Evolutionary conservation across 2,329 filamentous ascomycete species (phyloP), one percentile per base, ranked within the genome.

Genomic region (Penicillium corylophilum): DNA sequence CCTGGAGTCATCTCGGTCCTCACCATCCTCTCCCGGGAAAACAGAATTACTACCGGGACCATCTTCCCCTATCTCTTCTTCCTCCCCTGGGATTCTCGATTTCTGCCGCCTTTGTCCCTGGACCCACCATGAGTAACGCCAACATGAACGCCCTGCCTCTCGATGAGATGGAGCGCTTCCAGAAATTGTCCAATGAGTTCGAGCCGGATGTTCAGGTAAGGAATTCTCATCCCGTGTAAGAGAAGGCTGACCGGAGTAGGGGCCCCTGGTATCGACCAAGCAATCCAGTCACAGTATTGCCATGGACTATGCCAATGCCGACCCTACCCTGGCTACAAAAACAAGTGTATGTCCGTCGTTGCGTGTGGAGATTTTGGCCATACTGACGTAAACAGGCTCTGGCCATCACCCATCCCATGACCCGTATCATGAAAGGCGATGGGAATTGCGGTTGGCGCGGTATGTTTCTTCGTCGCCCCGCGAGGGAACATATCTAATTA

Each of bases 361-460:
- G 15, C 6, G 2, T 29, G 15, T 16, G 12, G 24, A 12, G n/a
- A 4, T 31, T 12, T 8, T 10, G 16, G 7, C 16, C n/a, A 22
- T 46, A 31, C 48, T 51, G n/a, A 51, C 28, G 16, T n/a, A 1
- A 15, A 47, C 62, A 95, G 91, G 82, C 86, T 18, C 81, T 99
- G 48, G 88, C 91, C 6, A 81, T 86, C 63, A 90, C 87, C 50
- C 96, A 95, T 71, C 89, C 90, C 18, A 86, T 91, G 69, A 96
- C 93, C 68, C 89, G 94, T 49, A 87, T 87, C 10, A 85, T 96
- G 70, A 86, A 88, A 72, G 93, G 94, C 47, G 93, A 97, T 74
- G 94, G 94, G 53, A 95, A 95, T 70, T 97, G 94, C 74, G 94
- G 93, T 65, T 97, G 94, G 93, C 84, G 93, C 87, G 94, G 93